phyloP scores from a whole-genome alignment of 139 green algal species.

The Zygnema cylindricum region DNA sequence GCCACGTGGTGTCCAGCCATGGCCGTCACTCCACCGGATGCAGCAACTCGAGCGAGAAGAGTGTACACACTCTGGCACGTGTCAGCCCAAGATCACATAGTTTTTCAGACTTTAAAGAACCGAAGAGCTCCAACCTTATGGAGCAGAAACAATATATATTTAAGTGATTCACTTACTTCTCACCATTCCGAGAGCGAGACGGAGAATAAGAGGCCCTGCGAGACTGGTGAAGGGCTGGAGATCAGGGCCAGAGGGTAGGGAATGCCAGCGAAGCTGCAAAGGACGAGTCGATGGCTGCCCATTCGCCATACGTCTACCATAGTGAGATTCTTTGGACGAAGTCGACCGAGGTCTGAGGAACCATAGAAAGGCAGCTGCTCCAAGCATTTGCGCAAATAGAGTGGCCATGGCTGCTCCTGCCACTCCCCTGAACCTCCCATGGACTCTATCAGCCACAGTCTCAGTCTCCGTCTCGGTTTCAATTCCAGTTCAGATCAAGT shows the following conservation, averaged over 20 bases:
- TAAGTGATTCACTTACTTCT: too few relatives aligned
- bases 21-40: slow-evolving; percentile 62
- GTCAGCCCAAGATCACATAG: too few relatives aligned
- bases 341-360: too few relatives aligned
- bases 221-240: background rate
- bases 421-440: slow-evolving; percentile 45
- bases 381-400: slow-evolving; percentile 66
- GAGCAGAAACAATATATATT: too few relatives aligned
- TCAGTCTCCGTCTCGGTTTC: background rate
- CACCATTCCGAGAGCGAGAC: background rate
- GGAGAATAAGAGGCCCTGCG: background rate
- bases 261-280: too few relatives aligned
- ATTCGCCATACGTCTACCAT: too few relatives aligned
- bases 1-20: slow-evolving; percentile 74
- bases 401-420: slow-evolving; percentile 66
- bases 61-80: slow-evolving; percentile 71
- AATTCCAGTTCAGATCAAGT: too few relatives aligned
- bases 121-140: too few relatives aligned
- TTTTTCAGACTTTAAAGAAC: too few relatives aligned
- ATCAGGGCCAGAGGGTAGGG: background rate
- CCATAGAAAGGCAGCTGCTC: background rate
- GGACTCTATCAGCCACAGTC: background rate
- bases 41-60: slow-evolving; percentile 62
- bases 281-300: too few relatives aligned
- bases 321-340: too few relatives aligned